phyloP scores from a whole-genome alignment of 345 rosid genomes.

The Heritiera littoralis region DNA sequence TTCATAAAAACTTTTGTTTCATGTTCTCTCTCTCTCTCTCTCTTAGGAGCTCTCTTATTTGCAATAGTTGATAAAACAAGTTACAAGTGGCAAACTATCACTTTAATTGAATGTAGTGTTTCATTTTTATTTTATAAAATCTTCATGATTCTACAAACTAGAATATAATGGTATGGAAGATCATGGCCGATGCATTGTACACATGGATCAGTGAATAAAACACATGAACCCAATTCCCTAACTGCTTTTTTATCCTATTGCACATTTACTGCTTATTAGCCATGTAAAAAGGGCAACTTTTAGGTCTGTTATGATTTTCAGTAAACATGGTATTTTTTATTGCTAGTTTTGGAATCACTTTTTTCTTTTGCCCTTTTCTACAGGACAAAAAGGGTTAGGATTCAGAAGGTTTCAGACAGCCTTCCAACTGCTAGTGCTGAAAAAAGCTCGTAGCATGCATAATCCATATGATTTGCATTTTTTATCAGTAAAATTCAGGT shows the following conservation, averaged over 20 bases:
- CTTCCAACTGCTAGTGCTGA: slow-evolving; percentile 9
- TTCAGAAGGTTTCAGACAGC: neutral
- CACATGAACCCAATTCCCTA: neutral
- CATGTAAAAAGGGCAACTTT: neutral
- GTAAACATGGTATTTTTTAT: neutral
- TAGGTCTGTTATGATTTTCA: neutral
- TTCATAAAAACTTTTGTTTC: neutral
- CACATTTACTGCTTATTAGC: neutral
- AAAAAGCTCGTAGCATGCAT: neutral
- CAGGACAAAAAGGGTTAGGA: slow-evolving; percentile 19
- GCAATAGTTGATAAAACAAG: neutral
- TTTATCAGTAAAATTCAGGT: neutral
- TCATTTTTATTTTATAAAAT: neutral
- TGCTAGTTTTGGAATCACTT: neutral
- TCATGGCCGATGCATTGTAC: neutral
- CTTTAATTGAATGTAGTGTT: neutral
- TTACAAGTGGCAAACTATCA: neutral
- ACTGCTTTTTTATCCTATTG: neutral
- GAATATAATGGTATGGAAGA: neutral
- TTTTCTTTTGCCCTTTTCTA: neutral
- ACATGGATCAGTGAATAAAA: neutral
- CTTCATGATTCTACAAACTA: neutral
- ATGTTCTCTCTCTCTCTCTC: neutral
- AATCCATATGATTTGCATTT: neutral
- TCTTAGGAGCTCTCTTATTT: neutral